phyloP scores from a whole-genome alignment of 805 yeast genomes.

The Metschnikowia santaceciliae region DNA sequence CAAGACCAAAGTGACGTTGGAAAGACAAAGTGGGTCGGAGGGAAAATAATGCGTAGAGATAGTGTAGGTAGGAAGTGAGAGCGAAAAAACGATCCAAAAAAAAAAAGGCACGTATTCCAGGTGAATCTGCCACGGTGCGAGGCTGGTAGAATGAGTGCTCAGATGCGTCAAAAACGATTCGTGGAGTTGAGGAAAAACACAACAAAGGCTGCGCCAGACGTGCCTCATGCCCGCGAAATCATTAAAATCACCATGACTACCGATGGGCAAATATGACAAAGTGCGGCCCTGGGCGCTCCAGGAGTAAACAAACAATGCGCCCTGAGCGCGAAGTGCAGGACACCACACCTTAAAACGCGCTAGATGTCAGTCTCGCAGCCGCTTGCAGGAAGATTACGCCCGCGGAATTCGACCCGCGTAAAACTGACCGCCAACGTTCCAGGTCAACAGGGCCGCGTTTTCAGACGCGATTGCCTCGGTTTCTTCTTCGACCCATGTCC shows the following conservation, averaged over 20 bases:
- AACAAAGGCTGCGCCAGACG: background rate
- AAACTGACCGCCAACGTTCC: background rate
- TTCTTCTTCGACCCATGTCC: background rate
- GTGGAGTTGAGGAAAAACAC: conserved; percentile 2
- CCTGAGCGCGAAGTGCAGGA: conserved; percentile 2
- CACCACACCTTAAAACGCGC: conserved; percentile 3
- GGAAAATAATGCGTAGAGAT: background rate
- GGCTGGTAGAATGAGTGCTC: background rate
- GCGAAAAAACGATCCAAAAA: conserved; percentile 2
- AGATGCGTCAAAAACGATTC: conserved; percentile 1
- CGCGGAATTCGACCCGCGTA: background rate
- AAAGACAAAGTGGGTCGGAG: background rate
- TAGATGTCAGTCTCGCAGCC: background rate
- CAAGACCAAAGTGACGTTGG: conserved; percentile 1
- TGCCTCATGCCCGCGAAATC: conserved; percentile 2
- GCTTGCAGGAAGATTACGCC: background rate
- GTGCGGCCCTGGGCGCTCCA: conserved; percentile 1
- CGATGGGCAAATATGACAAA: background rate
- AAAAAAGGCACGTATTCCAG: conserved; percentile 5
- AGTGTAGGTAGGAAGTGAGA: background rate
- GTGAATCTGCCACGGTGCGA: conserved; percentile 2
- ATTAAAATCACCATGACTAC: background rate
- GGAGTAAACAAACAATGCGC: conserved; percentile 5
- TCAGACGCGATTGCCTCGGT: background rate
- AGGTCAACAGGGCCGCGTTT: background rate